Conservation (phyloP, 345 rosid species). For the Eucalyptus erythrocorys region DNA sequence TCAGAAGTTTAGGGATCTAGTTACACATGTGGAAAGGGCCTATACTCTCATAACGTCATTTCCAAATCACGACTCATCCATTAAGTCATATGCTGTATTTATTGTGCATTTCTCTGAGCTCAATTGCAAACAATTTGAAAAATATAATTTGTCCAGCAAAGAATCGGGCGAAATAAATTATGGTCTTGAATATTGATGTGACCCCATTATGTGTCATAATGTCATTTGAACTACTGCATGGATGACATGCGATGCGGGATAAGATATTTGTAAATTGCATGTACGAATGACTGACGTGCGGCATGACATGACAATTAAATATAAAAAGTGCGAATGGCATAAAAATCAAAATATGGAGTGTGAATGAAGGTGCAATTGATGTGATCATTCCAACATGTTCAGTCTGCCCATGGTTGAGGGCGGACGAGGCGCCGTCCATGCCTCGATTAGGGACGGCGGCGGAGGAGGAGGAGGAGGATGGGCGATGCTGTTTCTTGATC, state of each 20-base stretch:
- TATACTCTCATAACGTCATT: background rate
- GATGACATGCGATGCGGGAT: background rate
- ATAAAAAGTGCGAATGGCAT: background rate
- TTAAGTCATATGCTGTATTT: background rate
- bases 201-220: background rate
- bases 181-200: background rate
- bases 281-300: background rate
- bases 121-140: background rate
- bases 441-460: no score
- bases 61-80: background rate
- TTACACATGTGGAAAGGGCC: background rate
- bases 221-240: background rate
- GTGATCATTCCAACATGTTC: background rate
- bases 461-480: background rate
- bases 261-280: background rate
- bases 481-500: background rate
- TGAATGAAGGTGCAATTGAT: background rate
- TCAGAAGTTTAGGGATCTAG: fast-evolving
- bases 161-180: background rate
- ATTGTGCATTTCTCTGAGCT: background rate
- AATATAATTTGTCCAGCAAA: background rate
- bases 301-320: background rate
- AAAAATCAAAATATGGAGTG: no score
- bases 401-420: background rate
- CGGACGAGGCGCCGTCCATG: background rate